These are phyloP conservation scores for Clavispora santaluciae DNA, from an alignment of 805 yeast genomes.

Conservation along the genomic window DNA sequence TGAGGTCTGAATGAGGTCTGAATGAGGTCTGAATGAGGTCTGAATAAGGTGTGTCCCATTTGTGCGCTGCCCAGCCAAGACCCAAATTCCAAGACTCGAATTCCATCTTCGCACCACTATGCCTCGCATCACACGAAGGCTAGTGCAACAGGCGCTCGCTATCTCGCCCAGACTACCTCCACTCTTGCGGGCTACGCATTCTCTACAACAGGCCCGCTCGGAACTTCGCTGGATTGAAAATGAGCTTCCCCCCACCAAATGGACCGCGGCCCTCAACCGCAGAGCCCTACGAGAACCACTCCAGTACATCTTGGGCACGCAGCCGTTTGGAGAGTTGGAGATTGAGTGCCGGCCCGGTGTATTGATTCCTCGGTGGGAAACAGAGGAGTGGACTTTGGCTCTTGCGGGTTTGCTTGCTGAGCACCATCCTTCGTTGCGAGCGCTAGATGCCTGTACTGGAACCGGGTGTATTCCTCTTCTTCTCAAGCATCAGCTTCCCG, in stretches of 20 bases:
- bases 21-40: too few species aligned
- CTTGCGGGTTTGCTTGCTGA: constrained; percentile 3
- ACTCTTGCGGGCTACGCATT: constrained; percentile 27
- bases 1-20: too few species aligned
- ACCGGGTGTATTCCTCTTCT: constrained; percentile 73
- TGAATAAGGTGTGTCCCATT: too few species aligned
- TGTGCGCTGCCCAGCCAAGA: too few species aligned
- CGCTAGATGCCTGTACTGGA: constrained; percentile 18
- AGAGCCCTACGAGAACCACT: constrained; percentile 61
- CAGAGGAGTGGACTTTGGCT: constrained; percentile 81
- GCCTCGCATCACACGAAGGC: constrained; percentile 29
- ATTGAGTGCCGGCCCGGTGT: constrained; percentile 61
- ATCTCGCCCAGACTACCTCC: constrained; percentile 27
- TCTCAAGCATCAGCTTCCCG: constrained; percentile 25
- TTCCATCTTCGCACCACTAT: constrained; percentile 12
- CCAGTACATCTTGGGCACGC: constrained; percentile 79
- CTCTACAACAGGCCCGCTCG: constrained; percentile 39
- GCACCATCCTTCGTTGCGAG: background rate
- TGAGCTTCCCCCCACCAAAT: constrained; percentile 47
- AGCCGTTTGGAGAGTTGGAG: constrained; percentile 76
- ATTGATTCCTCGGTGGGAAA: constrained; percentile 89
- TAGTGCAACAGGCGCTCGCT: constrained; percentile 24
- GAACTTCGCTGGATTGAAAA: constrained; percentile 63
- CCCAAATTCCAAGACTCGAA: too few species aligned
- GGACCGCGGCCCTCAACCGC: constrained; percentile 48